phyloP scores from a whole-genome alignment of 1,284 basidiomycete genomes.

The Austropuccinia psidii region DNA sequence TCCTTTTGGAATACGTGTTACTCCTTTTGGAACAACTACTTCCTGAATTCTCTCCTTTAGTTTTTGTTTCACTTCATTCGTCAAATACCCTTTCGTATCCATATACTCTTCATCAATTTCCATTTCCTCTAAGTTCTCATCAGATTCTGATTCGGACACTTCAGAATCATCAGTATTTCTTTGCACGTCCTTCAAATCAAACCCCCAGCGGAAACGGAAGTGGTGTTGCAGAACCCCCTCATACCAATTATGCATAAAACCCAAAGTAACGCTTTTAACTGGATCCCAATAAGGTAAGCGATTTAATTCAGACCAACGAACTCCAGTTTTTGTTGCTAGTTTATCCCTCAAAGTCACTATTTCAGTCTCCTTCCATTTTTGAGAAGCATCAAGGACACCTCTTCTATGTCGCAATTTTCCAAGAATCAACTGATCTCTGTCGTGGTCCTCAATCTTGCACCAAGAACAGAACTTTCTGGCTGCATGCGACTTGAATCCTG shows the following conservation, averaged over 20 bases:
- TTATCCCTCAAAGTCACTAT: not conserved
- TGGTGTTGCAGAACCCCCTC: not conserved
- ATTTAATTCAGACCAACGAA: conserved; percentile 26
- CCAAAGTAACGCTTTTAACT: not conserved
- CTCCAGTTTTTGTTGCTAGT: not conserved
- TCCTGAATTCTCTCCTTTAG: no score
- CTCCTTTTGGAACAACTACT: not conserved
- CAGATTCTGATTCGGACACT: not conserved
- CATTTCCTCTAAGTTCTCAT: conserved; percentile 2
- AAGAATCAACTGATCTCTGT: not conserved
- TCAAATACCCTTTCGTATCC: no score
- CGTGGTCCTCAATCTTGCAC: not conserved
- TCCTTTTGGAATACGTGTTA: not conserved
- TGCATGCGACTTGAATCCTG: not conserved
- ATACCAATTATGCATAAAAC: conserved; percentile 27
- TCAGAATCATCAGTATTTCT: not conserved
- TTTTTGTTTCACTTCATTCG: no score
- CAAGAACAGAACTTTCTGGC: not conserved
- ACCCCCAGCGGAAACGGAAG: not conserved
- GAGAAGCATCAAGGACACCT: not conserved
- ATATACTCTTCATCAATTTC: not conserved
- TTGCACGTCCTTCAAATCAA: not conserved
- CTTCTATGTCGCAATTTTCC: not conserved
- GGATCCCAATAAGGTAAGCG: conserved; percentile 12
- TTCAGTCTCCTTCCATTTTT: not conserved